Base-by-base conservation (phyloP, 345 rosid genomes). In the Heritiera littoralis region DNA sequence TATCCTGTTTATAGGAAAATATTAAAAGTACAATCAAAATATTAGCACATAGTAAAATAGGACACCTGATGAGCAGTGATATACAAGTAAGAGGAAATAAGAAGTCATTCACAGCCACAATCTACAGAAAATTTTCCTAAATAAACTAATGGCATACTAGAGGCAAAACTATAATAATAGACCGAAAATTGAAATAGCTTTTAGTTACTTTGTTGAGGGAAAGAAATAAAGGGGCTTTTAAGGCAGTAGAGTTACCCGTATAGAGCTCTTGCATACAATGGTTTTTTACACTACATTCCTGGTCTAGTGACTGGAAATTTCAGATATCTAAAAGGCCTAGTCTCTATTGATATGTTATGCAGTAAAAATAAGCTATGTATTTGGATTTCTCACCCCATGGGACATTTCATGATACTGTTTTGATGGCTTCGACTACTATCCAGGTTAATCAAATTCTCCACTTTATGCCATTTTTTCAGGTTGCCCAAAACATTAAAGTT, bases 1-100 rank as follows among this genome's bases (percentile, higher is more conserved):
- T 95, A 87, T 95, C 97, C 98, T 95, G 90, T 80, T 68, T 52
- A 55, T 7, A 76, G 41, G 56, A 77, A 7, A 55, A 48, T 14
- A 66, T 28, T 67, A 59, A 18, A 72, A 46, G 35, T 55, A 58
- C 69, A 82, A 56, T 77, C 28, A 79, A 69, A 71, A 68, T 72
- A 48, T 5, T 46, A 75, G 63, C 8, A 2, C 48, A 58, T 48
- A 67, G 17, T 17, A 72, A 45, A 63, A 32, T 46, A 5, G 58
- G 48, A 61, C 3, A 13, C 70, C 67, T 52, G 20, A 12, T 40
- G 59, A 75, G 55, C 78, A 45, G 67, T 60, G 23, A 35, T 38
- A 17, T 66, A 77, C 38, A 48, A 20, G 7, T 7, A 76, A 48
- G 18, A 38, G 60, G 23, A 58, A 66, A 78, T 35, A 60, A 12